Conservation (phyloP, 495 filamentous ascomycete genomes). For the Chaetomidium leptoderma region DNA sequence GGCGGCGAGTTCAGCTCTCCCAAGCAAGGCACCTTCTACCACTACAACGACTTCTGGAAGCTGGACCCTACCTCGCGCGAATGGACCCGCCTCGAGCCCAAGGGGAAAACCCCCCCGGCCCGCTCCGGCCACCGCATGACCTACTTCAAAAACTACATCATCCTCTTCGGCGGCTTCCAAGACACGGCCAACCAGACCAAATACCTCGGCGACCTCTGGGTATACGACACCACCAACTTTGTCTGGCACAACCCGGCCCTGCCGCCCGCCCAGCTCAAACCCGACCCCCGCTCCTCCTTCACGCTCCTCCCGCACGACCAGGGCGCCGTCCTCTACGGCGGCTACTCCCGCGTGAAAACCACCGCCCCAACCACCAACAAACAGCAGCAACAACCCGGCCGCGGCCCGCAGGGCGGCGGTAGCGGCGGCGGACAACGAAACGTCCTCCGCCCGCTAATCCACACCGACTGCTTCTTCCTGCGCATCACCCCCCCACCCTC, state of each 20-base stretch:
- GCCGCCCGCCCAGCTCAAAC: constrained; percentile 71
- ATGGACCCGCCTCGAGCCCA: constrained; percentile 83
- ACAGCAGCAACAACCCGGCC: constrained; percentile 27
- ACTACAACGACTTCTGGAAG: constrained; percentile 98
- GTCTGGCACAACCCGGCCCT: constrained; percentile 71
- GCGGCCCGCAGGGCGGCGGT: background rate
- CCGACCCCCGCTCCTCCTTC: constrained; percentile 86
- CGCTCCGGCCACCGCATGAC: constrained; percentile 94
- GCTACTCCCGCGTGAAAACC: constrained; percentile 85
- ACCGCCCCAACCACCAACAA: constrained; percentile 51
- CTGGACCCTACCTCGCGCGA: constrained; percentile 76
- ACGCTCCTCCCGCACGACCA: constrained; percentile 83
- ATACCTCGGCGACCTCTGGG: constrained; percentile 70
- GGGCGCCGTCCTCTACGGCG: constrained; percentile 85
- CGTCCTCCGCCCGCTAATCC: constrained; percentile 76
- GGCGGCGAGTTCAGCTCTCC: constrained; percentile 70
- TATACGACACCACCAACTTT: constrained; percentile 61
- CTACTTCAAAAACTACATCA: constrained; percentile 66
- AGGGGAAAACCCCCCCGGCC: constrained; percentile 83
- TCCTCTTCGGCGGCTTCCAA: constrained; percentile 65
- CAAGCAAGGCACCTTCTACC: constrained; percentile 97
- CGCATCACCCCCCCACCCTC: constrained; percentile 70
- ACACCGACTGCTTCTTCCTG: constrained; percentile 93
- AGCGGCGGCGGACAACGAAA: constrained; percentile 53
- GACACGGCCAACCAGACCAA: constrained; percentile 91